Evolutionary conservation across 2,329 filamentous ascomycete genomes (phyloP), one percentile per base, ranked within the genome.

Genomic region (Pseudogymnoascus sp.): DNA sequence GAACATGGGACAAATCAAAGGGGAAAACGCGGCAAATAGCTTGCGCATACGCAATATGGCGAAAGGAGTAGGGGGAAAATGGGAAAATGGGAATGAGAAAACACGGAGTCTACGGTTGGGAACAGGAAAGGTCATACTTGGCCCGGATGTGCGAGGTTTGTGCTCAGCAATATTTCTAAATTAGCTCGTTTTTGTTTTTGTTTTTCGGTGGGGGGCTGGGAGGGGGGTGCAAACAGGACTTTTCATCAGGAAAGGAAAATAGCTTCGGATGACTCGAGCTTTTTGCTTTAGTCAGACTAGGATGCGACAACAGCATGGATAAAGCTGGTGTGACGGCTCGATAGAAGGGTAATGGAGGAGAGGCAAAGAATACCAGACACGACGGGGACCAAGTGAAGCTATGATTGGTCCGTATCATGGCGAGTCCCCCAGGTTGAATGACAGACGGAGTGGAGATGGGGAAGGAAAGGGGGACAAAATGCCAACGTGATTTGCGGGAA

Each of bases 121-220:
- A 21, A 55, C 2, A n/a, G 45, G 23, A 21, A 11, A 5, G 49
- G 49, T 5, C 16, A 31, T 52, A 33, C 9, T 2, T 21, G 28
- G 16, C 49, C 28, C n/a, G 6, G 49, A 33, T 18, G 11, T 55
- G 49, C 49, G 28, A 55, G 28, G 49, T 55, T 55, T 55, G 28
- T 55, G 49, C 8, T 55, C 28, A 55, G 49, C 25, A 33, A 33
- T 55, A n/a, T 55, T 55, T 55, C 28, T 55, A 55, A 55, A 21
- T 55, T 33, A 12, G 28, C 1, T 55, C 21, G 33, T 21, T 55
- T 33, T 12, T 31, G 28, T 31, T 23, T 49, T 6, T 49, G 18
- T 33, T 55, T 52, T 12, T 33, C 21, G 21, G 21, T 23, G 21
- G 31, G 31, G 31, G 11, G 1, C 3, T 11, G 31, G 7, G 28